Evolutionary conservation across 768 basidiomycete species (phyloP), one percentile per base, ranked within the genome.

Genomic region (Daedalea quercina): DNA sequence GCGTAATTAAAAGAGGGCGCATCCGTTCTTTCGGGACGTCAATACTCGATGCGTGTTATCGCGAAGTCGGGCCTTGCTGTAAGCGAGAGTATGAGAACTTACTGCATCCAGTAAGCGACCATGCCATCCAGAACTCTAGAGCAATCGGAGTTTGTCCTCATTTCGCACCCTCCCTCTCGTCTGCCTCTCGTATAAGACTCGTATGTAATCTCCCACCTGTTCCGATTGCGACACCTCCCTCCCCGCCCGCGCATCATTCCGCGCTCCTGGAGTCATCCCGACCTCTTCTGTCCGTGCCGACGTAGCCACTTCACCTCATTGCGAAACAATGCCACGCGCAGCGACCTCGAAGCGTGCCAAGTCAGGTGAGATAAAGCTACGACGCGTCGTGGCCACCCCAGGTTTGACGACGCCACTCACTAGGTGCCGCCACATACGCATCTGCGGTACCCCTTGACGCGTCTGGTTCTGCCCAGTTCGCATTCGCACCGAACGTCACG

Each of bases 401-500:
- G 37, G 37, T 45, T 20, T 28, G 23, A 45, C 44, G 44, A 45
- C 19, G 19, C 9, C n/a, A 47, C 13, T 19, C 19, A 45, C 37
- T 26, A 52, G 41, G 26, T 52, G 40, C 31, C 53, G 50, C 51
- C 44, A 46, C 46, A 12, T 22, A n/a, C 48, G 25, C 43, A 55
- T 47, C 54, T 53, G 57, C 52, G 35, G 42, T 44, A 51, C 41
- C 58, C n/a, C 13, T 43, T 33, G 47, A 47, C 42, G 31, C 52
- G 24, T 22, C 54, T 9, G 49, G 49, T 37, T 65, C 64, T 31
- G 72, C 66, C 52, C 67, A 67, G 54, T 72, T 84, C 62, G 75
- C 79, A 23, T 86, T 85, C 63, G 76, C 76, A 43, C 75, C 80
- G 53, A 80, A 76, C 52, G 60, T 83, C 51, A 83, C 82, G 1